These are phyloP conservation scores for Amanita rubescens DNA, from an alignment of 768 basidiomycete species.

Conservation along the genomic window DNA sequence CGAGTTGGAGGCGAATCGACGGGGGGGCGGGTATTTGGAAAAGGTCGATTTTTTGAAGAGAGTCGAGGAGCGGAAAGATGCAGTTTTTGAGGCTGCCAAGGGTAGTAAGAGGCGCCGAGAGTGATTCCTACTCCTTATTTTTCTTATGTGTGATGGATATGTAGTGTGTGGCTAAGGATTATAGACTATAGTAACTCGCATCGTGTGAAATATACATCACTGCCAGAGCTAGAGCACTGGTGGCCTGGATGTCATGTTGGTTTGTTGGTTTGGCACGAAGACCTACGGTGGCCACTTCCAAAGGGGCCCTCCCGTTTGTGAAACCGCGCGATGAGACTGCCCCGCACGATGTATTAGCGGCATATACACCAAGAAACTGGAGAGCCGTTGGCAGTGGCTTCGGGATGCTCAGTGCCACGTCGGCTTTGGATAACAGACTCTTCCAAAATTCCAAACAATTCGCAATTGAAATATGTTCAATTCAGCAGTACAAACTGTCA, in stretches of 20 bases:
- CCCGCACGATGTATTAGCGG: conserved; percentile 31
- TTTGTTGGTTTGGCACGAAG: too few species aligned
- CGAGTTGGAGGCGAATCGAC: conserved; percentile 67
- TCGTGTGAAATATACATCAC: too few species aligned
- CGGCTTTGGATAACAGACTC: conserved; percentile 7
- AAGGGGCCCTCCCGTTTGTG: conserved; percentile 22
- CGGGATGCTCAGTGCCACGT: conserved; percentile 51
- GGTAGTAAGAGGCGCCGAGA: conserved; percentile 44
- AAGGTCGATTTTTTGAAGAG: conserved; percentile 78
- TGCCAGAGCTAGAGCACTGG: too few species aligned
- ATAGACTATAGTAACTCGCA: too few species aligned
- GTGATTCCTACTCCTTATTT: too few species aligned
- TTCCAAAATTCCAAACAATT: not conserved
- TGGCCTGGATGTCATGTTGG: too few species aligned
- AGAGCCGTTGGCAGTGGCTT: conserved; percentile 49
- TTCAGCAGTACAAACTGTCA: too few species aligned
- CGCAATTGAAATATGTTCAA: not conserved
- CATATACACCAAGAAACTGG: conserved; percentile 32
- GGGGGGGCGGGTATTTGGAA: conserved; percentile 75
- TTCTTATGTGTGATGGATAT: too few species aligned
- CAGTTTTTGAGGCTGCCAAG: conserved; percentile 50
- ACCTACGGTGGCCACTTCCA: too few species aligned
- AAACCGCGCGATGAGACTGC: conserved; percentile 20
- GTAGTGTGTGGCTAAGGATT: too few species aligned
- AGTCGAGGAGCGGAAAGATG: conserved; percentile 66